Evolutionary conservation across 306 rosid species (phyloP), one percentile per base, ranked within the genome.

Genomic region (Ziziphus jujuba): DNA sequence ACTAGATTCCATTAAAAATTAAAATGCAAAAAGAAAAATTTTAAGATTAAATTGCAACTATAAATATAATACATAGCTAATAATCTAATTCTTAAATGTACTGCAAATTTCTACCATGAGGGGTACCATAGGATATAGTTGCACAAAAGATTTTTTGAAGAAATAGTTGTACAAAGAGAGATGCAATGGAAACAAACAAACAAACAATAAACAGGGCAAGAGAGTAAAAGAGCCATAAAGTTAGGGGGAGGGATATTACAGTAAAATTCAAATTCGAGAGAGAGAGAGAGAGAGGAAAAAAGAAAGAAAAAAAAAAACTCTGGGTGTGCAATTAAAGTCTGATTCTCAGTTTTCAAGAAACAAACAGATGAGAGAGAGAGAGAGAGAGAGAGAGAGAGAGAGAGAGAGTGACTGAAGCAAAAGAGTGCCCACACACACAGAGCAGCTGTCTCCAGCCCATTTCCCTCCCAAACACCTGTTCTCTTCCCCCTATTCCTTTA

Each of bases 401-500:
- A 38, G 67, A 52, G 50, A 66, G 20, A 31, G 16, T 25, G 69
- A 10, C 71, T 13, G 52, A 0, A 63, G 28, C 36, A 59, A 74
- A 77, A 65, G 82, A 67, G 74, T 57, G 77, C 85, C 87, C 90
- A 77, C 88, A 79, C 75, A 53, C 7, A 6, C 7, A 6, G 63
- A 66, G 88, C 87, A 89, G 96, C 92, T 89, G 96, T 84, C 88
- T 72, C 90, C 96, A 89, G 84, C 85, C 79, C 66, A 79, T 71
- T 71, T 72, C 87, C 84, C 80, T 77, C 80, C 71, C 72, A 79
- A 73, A 54, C 52, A 38, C 67, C 51, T 52, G 17, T 22, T 24
- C 49, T 15, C 7, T 56, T 25, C 44, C 38, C 7, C 28, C 5
- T 7, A 24, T 7, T 23, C 55, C 25, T 53, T 20, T 63, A 23